Conservation (phyloP, 257 asterid genomes). For the Nicotiana tomentosiformis region DNA sequence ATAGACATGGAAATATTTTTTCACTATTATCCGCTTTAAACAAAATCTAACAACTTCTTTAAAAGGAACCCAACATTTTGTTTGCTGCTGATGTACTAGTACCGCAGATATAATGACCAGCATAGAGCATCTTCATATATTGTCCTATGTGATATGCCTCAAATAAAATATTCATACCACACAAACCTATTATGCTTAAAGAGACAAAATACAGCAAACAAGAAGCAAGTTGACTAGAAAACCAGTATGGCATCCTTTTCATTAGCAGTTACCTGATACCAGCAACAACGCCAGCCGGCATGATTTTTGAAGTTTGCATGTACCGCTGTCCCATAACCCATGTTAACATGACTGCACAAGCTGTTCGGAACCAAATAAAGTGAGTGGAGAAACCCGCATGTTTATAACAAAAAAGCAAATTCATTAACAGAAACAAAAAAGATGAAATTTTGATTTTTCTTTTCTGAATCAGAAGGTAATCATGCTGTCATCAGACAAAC, state of each 20-base stretch:
- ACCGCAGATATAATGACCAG: background rate
- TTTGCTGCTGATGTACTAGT: background rate
- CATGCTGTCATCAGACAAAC: background rate
- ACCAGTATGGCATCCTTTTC: background rate
- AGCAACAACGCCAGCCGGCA: slow-evolving; percentile 97
- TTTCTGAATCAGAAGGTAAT: background rate
- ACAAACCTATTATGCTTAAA: background rate
- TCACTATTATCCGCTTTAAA: background rate
- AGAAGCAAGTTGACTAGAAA: background rate
- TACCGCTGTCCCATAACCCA: slow-evolving; percentile 84
- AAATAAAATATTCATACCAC: background rate
- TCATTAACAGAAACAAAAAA: background rate
- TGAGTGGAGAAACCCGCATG: background rate
- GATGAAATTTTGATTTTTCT: background rate
- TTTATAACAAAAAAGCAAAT: background rate
- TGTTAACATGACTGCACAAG: slow-evolving; percentile 58
- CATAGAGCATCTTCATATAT: background rate
- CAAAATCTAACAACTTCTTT: background rate
- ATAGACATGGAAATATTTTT: background rate
- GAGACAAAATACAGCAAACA: background rate
- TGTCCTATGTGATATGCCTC: background rate
- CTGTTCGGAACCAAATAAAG: slow-evolving; percentile 31
- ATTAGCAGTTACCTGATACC: slow-evolving; percentile 65
- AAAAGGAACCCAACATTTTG: background rate
- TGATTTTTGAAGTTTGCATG: slow-evolving; percentile 67